Evolutionary conservation across 2,329 filamentous ascomycete genomes (phyloP).

Genomic region (Endoconidiophora polonica): DNA sequence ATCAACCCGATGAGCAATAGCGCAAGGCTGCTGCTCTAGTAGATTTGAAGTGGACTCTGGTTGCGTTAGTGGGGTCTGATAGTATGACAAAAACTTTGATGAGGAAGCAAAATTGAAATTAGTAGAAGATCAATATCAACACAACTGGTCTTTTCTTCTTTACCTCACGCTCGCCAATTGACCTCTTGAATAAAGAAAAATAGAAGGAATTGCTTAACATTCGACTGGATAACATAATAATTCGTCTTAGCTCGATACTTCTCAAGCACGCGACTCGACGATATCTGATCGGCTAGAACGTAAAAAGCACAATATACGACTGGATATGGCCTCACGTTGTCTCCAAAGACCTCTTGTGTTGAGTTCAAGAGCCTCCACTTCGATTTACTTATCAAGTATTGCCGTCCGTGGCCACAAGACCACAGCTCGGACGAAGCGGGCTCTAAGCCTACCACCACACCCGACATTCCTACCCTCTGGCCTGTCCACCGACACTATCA

Average conservation of each 20-base stretch:
- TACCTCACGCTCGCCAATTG: not conserved
- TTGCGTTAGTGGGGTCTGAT: not conserved
- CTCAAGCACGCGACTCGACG: not conserved
- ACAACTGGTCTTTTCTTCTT: not conserved
- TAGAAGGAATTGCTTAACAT: not conserved
- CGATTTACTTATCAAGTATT: slow-evolving; percentile 16
- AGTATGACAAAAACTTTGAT: slow-evolving; percentile 1
- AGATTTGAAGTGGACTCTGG: not conserved
- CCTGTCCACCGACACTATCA: slow-evolving; percentile 24
- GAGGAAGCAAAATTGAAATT: slow-evolving; percentile 6
- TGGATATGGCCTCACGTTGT: slow-evolving; percentile 22
- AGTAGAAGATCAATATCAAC: not conserved
- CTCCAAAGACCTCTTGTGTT: slow-evolving; percentile 23
- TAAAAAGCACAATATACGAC: not conserved
- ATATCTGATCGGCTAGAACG: not conserved
- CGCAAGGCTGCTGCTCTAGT: not conserved
- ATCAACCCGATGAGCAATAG: not conserved
- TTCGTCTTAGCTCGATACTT: no score
- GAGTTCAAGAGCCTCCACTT: slow-evolving; percentile 16
- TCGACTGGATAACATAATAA: no score
- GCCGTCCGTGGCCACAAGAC: slow-evolving; percentile 32
- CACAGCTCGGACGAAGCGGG: slow-evolving; percentile 35
- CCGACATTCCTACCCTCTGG: slow-evolving; percentile 35
- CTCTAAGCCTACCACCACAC: slow-evolving; percentile 44
- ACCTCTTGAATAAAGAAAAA: not conserved